phyloP scores from a whole-genome alignment of 768 basidiomycete species.

The Hypholoma fasciculare region DNA sequence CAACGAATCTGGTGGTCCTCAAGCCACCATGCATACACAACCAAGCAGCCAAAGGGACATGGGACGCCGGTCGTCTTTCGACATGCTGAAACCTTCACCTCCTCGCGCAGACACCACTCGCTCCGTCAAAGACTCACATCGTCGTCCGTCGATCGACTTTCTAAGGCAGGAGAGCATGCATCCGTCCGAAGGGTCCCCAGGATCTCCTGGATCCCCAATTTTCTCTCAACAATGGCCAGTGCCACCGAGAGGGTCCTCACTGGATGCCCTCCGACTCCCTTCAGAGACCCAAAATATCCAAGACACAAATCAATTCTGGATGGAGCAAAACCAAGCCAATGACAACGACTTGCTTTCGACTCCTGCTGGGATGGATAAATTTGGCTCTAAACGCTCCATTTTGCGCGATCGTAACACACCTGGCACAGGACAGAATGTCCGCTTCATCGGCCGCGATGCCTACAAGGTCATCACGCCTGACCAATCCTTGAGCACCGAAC shows the following conservation, averaged over 20 bases:
- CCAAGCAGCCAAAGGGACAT: constrained; percentile 18
- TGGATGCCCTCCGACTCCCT: constrained; percentile 31
- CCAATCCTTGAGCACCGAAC: constrained; percentile 46
- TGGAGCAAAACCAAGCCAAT: neutral
- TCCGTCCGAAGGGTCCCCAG: constrained; percentile 15
- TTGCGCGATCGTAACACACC: constrained; percentile 71
- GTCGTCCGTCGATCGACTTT: constrained; percentile 19
- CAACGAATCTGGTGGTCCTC: constrained; percentile 25
- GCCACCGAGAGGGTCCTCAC: constrained; percentile 18
- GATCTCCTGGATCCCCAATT: neutral
- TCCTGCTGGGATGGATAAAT: constrained; percentile 34
- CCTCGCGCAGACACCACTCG: constrained; percentile 7
- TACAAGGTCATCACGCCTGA: constrained; percentile 70
- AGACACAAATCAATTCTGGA: constrained; percentile 24
- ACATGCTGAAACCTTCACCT: constrained; percentile 26
- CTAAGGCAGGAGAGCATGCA: constrained; percentile 13
- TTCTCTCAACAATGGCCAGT: neutral
- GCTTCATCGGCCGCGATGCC: constrained; percentile 73
- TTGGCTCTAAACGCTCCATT: constrained; percentile 68
- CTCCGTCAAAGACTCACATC: neutral
- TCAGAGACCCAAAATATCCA: constrained; percentile 12
- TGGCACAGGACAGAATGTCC: constrained; percentile 76
- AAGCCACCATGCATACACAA: constrained; percentile 27
- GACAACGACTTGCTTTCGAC: constrained; percentile 28
- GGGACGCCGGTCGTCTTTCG: constrained; percentile 29